Conservation (phyloP, 148 eudicot genomes). For the Chenopodium quinoa region DNA sequence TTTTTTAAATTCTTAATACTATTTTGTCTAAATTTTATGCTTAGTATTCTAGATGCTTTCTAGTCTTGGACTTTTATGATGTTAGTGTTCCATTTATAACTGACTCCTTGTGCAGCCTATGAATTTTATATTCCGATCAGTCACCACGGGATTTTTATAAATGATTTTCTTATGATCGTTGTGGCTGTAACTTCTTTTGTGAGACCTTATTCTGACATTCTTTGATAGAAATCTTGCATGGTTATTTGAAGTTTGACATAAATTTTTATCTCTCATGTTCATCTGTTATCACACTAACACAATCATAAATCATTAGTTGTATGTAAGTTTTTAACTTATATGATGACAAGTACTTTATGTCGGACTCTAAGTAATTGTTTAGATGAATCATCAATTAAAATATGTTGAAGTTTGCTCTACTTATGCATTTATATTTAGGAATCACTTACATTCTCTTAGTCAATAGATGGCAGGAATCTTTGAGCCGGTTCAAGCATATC, state of each 20-base stretch:
- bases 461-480: slow-evolving; percentile 87
- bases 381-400: slow-evolving; percentile 3
- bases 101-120: not conserved
- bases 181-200: not conserved
- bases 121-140: not conserved
- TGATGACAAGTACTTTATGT: not conserved
- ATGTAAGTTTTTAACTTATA: not conserved
- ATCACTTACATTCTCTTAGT: slow-evolving; percentile 24
- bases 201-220: not conserved
- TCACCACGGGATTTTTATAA: not conserved
- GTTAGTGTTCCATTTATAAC: not conserved
- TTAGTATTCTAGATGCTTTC: not conserved
- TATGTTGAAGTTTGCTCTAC: not conserved
- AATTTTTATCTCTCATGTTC: not conserved
- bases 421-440: not conserved
- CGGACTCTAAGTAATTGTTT: not conserved
- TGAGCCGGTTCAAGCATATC: slow-evolving; percentile 78
- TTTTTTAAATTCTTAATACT: not conserved
- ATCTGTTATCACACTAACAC: not conserved
- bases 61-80: not conserved
- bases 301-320: not conserved
- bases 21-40: not conserved
- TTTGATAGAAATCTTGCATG: not conserved
- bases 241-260: not conserved
- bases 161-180: not conserved